Percentiles rank a stretch among this genome's conserved stretches.
These are phyloP conservation scores for Colletotrichum spaethianum DNA, from an alignment of 2,329 filamentous ascomycete genomes.

Conservation along the genomic window DNA sequence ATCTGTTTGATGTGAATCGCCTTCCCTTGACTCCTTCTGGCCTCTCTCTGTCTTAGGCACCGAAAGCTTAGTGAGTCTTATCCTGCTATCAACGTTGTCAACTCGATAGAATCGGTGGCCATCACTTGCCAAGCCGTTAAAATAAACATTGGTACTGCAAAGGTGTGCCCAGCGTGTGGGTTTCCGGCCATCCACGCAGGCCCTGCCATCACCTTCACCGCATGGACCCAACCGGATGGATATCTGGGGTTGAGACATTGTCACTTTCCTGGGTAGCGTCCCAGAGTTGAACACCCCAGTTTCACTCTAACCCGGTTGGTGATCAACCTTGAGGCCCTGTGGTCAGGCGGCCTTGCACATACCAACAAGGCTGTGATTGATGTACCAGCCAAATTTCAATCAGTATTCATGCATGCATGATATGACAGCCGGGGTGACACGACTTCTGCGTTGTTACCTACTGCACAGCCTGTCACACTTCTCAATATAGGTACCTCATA, in stretches of 20 bases:
- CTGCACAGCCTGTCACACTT: slow-evolving; percentile 2
- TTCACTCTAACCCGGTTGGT: neutral
- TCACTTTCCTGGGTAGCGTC: neutral
- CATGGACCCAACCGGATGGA: neutral
- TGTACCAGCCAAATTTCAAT: neutral
- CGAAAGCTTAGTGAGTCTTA: neutral
- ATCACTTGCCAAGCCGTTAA: neutral
- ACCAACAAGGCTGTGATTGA: neutral
- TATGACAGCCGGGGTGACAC: neutral
- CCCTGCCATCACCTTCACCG: neutral
- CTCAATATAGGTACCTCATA: neutral
- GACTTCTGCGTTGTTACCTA: slow-evolving; percentile 10
- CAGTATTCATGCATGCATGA: neutral
- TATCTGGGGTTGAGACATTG: neutral
- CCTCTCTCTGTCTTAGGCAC: neutral
- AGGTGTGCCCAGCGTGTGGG: neutral
- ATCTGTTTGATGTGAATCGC: neutral
- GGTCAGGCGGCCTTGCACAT: no score
- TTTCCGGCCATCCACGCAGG: neutral
- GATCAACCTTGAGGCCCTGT: neutral
- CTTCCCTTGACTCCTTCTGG: neutral
- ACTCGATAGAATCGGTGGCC: neutral
- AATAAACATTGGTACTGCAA: neutral
- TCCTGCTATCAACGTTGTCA: neutral
- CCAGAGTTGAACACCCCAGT: neutral